phyloP scores from a whole-genome alignment of 768 basidiomycete species.

The Fomitopsis pulvina region DNA sequence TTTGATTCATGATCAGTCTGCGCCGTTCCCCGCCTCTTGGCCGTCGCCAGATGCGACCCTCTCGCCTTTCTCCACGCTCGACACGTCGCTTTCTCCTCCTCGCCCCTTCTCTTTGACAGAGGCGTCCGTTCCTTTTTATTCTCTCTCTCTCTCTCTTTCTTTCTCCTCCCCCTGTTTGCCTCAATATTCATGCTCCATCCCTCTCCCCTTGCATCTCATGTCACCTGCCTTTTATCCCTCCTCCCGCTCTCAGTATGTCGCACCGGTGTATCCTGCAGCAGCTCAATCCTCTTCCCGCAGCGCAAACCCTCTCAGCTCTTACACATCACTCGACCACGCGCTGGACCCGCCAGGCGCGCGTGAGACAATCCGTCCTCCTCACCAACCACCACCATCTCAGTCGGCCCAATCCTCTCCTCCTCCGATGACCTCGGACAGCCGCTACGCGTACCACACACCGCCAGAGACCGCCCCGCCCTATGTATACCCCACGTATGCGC shows the following conservation, averaged over 20 bases:
- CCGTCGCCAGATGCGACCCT: neutral
- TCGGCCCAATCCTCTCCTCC: conserved; percentile 6
- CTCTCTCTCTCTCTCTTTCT: neutral
- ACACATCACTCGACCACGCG: conserved; percentile 17
- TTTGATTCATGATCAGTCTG: conserved; percentile 4
- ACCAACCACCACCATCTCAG: conserved; percentile 2
- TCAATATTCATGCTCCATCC: conserved; percentile 5
- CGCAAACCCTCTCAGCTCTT: conserved; percentile 10
- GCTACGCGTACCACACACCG: conserved; percentile 49
- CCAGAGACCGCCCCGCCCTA: conserved; percentile 39
- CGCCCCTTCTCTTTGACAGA: neutral
- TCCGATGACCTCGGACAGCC: conserved; percentile 43
- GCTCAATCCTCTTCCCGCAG: conserved; percentile 11
- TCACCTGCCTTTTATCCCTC: conserved; percentile 10
- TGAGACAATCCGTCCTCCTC: neutral
- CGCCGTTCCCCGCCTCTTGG: conserved; percentile 1
- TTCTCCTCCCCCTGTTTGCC: neutral
- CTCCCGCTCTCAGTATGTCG: conserved; percentile 6
- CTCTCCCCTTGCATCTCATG: conserved; percentile 4
- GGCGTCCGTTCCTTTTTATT: conserved; percentile 1
- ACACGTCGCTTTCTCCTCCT: neutral
- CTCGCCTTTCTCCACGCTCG: conserved; percentile 1
- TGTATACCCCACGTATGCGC: conserved; percentile 40
- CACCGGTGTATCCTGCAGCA: conserved; percentile 2
- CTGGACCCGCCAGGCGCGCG: conserved; percentile 8